A percentile compares a stretch with the other conserved stretches of the same genome.
Conservation (phyloP, 139 green algal species). For the Micractinium sp. region DNA sequence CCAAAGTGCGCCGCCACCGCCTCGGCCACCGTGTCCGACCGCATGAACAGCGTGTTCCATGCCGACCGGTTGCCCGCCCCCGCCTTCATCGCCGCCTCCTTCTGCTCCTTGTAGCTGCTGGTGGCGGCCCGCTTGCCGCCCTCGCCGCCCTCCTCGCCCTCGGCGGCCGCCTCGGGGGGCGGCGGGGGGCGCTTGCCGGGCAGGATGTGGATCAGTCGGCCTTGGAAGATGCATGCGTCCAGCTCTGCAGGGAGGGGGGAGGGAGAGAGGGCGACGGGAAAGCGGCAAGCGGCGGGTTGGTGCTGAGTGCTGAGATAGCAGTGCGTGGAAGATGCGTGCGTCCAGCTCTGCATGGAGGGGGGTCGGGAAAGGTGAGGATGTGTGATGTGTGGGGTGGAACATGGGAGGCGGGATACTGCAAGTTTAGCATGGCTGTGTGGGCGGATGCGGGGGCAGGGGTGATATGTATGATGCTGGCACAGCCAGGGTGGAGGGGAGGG, state of each 20-base stretch:
- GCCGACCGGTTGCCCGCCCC: conserved; percentile 78
- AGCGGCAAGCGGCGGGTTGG: no score
- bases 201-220: conserved; percentile 94
- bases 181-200: conserved; percentile 66
- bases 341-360: no score
- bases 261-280: no score
- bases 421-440: no score
- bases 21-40: conserved; percentile 93
- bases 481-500: no score
- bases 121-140: conserved; percentile 24
- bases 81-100: conserved; percentile 77
- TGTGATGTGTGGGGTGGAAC: no score
- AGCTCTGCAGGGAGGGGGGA: background rate
- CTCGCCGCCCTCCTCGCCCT: conserved; percentile 18
- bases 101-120: conserved; percentile 68
- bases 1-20: conserved; percentile 89
- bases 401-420: no score
- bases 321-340: no score
- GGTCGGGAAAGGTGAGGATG: no score
- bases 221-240: conserved; percentile 73
- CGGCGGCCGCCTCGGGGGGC: conserved; percentile 13
- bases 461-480: no score
- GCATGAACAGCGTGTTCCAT: conserved; percentile 99
- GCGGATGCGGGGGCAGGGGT: no score
- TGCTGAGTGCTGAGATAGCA: no score